A percentile compares a stretch with the other conserved stretches of the same genome.
These are phyloP conservation scores for Metarhizium humberi DNA, from an alignment of 2,329 filamentous ascomycete species.

Conservation along the genomic window DNA sequence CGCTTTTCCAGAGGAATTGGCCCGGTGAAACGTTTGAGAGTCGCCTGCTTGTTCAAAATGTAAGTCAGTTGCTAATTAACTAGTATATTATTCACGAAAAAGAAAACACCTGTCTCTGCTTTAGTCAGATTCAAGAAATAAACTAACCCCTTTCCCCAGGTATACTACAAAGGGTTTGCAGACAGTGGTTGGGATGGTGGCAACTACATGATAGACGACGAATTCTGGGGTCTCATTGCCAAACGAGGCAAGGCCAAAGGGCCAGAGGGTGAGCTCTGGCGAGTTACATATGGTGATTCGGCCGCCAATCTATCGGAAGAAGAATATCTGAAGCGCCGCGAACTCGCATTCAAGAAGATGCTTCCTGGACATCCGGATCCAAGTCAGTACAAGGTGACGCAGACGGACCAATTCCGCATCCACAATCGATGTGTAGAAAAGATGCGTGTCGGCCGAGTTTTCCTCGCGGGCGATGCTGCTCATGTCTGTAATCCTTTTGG, in stretches of 20 bases:
- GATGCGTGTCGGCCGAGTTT: constrained; percentile 36
- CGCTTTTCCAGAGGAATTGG: constrained; percentile 29
- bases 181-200: constrained; percentile 31
- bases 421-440: constrained; percentile 39
- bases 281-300: constrained; percentile 44
- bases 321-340: constrained; percentile 12
- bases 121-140: no score
- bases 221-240: constrained; percentile 44
- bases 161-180: constrained; percentile 36
- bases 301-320: constrained; percentile 30
- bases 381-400: constrained; percentile 34
- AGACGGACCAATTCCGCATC: constrained; percentile 31
- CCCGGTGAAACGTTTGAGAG: constrained; percentile 37
- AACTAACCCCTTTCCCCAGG: constrained; percentile 2
- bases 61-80: constrained; percentile 12
- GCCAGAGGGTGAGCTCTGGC: constrained; percentile 31
- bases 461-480: constrained; percentile 41
- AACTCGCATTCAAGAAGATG: constrained; percentile 29
- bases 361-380: constrained; percentile 41
- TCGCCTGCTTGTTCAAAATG: constrained; percentile 43
- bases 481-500: constrained; percentile 46
- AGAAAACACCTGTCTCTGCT: no score
- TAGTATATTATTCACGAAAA: neutral
- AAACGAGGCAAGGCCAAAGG: constrained; percentile 32
- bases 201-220: constrained; percentile 42